phyloP scores from a whole-genome alignment of 2,329 filamentous ascomycete species.

The Xylaria sp. region DNA sequence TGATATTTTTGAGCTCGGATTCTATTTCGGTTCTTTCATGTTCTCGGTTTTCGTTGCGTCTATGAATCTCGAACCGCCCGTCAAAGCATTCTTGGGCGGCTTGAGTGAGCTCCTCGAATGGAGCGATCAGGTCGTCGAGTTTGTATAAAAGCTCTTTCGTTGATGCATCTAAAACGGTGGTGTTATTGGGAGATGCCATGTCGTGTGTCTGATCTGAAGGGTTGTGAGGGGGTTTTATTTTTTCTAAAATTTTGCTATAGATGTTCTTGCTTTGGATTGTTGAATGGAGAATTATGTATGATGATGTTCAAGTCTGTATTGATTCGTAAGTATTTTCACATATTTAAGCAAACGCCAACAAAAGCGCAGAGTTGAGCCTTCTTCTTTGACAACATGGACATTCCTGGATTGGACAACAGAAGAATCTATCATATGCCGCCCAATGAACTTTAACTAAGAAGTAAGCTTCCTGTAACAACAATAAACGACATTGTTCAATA shows the following conservation, averaged over 20 bases:
- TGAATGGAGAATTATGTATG: neutral
- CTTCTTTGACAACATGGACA: neutral
- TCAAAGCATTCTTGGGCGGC: neutral
- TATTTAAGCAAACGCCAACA: constrained; percentile 5
- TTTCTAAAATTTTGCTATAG: constrained; percentile 3
- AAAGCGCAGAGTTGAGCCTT: neutral
- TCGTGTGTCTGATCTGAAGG: neutral
- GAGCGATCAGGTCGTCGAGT: neutral
- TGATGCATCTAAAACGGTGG: constrained; percentile 4
- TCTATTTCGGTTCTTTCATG: neutral
- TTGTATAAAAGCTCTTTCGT: neutral
- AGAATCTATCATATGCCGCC: neutral
- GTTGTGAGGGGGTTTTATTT: neutral
- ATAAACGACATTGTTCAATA: neutral
- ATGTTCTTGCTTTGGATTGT: constrained; percentile 14
- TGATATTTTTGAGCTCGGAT: neutral
- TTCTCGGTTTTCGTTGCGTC: neutral
- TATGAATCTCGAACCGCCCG: neutral
- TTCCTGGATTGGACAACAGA: neutral
- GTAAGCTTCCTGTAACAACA: neutral
- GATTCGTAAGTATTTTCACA: neutral
- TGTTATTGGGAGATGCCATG: constrained; percentile 8
- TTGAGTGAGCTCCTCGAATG: neutral
- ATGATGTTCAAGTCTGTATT: neutral
- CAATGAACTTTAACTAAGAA: neutral